These are phyloP conservation scores for Pholiota conissans DNA, from an alignment of 768 basidiomycete genomes.

Conservation along the genomic window DNA sequence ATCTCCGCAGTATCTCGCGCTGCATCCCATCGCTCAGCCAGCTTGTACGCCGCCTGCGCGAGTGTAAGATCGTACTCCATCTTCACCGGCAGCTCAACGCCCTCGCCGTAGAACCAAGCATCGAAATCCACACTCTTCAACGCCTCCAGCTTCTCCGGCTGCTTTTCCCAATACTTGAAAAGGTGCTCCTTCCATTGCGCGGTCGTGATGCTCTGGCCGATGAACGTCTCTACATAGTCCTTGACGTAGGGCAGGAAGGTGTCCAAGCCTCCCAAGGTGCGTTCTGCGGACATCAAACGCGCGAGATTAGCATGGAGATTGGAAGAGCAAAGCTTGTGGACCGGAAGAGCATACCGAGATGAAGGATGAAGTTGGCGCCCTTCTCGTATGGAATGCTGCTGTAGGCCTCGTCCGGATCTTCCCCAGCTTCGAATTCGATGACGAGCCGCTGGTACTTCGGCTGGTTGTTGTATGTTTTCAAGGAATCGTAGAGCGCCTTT, in stretches of 20 bases:
- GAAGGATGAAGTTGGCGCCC: conserved; percentile 84
- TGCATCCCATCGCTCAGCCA: conserved; percentile 75
- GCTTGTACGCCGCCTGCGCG: conserved; percentile 64
- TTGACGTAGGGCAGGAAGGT: conserved; percentile 82
- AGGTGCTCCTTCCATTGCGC: conserved; percentile 82
- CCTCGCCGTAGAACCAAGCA: conserved; percentile 85
- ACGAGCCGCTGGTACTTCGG: conserved; percentile 83
- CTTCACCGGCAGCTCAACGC: conserved; percentile 67
- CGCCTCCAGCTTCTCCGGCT: conserved; percentile 59
- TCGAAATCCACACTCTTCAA: conserved; percentile 79
- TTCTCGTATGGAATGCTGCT: conserved; percentile 82
- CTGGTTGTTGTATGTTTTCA: conserved; percentile 55
- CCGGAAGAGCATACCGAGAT: conserved; percentile 57
- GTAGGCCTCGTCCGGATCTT: conserved; percentile 81
- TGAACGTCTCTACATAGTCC: conserved; percentile 81
- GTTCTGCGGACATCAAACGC: conserved; percentile 41
- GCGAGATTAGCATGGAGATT: not conserved
- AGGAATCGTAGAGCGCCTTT: conserved; percentile 69
- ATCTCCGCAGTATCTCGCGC: conserved; percentile 51
- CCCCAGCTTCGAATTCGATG: conserved; percentile 68
- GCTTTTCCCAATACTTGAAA: conserved; percentile 61
- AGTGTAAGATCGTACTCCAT: conserved; percentile 76
- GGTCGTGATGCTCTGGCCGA: conserved; percentile 82
- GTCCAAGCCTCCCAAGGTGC: conserved; percentile 77
- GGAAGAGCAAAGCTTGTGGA: not conserved